A percentile compares a stretch with the other conserved stretches of the same genome.
Conservation (phyloP, 2,329 filamentous ascomycete species). For the Sarocladiaceae sp. region DNA sequence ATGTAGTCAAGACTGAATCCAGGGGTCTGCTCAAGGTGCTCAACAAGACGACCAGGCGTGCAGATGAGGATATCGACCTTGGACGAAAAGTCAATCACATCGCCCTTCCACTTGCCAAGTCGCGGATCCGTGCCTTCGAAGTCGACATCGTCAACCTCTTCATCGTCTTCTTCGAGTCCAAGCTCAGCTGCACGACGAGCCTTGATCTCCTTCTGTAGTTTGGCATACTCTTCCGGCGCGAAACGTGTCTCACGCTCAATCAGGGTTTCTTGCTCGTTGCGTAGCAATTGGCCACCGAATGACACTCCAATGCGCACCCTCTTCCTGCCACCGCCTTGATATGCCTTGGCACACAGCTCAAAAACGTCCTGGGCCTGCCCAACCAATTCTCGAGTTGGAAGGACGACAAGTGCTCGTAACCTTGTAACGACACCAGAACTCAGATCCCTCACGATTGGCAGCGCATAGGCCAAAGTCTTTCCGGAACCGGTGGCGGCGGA, state of each 20-base stretch:
- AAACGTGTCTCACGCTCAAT: conserved; percentile 51
- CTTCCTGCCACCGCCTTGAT: conserved; percentile 51
- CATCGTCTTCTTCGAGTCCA: conserved; percentile 10
- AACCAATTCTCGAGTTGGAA: conserved; percentile 88
- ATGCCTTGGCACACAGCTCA: conserved; percentile 66
- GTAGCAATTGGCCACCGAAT: conserved; percentile 74
- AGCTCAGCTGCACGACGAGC: conserved; percentile 1
- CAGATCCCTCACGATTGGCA: conserved; percentile 79
- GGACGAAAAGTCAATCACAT: conserved; percentile 62
- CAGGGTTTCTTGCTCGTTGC: conserved; percentile 52
- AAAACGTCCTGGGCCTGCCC: conserved; percentile 78
- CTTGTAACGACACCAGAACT: conserved; percentile 59
- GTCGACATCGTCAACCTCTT: conserved; percentile 15
- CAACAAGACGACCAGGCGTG: conserved; percentile 86
- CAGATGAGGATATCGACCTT: conserved; percentile 86
- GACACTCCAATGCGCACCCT: conserved; percentile 76
- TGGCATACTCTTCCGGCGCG: conserved; percentile 52
- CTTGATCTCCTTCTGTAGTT: conserved; percentile 1
- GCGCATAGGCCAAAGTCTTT: conserved; percentile 86
- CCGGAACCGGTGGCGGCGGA: conserved; percentile 93
- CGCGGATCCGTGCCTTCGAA: conserved; percentile 21
- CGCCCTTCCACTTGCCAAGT: conserved; percentile 30
- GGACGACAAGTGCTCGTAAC: conserved; percentile 75
- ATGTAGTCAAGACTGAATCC: conserved; percentile 77
- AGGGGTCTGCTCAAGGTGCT: conserved; percentile 79